A percentile compares a stretch with the other conserved stretches of the same genome.
Conservation (phyloP, 2,329 filamentous ascomycete species). For the Penicillium rolfsii region DNA sequence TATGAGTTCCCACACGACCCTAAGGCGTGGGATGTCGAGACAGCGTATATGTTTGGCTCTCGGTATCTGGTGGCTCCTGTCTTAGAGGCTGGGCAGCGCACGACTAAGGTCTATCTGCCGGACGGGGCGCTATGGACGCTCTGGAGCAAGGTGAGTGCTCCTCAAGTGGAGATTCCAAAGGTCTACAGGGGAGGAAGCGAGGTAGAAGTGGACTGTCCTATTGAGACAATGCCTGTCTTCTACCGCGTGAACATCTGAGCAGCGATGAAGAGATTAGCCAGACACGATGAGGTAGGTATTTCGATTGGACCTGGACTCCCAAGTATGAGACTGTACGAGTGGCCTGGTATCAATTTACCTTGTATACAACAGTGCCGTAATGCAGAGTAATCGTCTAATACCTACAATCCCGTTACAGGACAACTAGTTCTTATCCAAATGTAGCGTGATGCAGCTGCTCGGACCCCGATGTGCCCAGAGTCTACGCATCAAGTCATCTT, state of each 20-base stretch:
- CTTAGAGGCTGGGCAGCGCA: conserved; percentile 52
- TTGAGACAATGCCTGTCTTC: conserved; percentile 56
- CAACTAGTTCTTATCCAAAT: conserved; percentile 4
- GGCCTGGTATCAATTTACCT: not conserved
- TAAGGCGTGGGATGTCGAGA: conserved; percentile 59
- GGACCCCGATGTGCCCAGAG: not conserved
- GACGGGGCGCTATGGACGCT: conserved; percentile 50
- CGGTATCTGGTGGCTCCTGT: conserved; percentile 64
- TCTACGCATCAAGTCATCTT: conserved; percentile 8
- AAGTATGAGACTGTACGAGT: not conserved
- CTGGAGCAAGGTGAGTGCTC: conserved; percentile 38
- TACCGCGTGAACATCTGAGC: conserved; percentile 20
- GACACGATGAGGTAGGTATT: not conserved
- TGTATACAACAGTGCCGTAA: conserved; percentile 3
- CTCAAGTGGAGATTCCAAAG: conserved; percentile 6
- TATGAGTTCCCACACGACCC: conserved; percentile 64
- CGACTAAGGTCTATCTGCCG: conserved; percentile 58
- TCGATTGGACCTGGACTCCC: not conserved
- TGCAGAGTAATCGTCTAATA: conserved; percentile 8
- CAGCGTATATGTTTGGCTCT: conserved; percentile 66
- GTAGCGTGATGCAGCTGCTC: conserved; percentile 9
- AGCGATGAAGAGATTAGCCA: not conserved
- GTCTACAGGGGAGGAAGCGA: conserved; percentile 45
- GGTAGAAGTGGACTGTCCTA: conserved; percentile 49
- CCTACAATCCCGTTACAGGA: conserved; percentile 15